Evolutionary conservation across 228 moss, liverwort and hornwort genomes (phyloP).

Genomic region (Sphagnum fallax): DNA sequence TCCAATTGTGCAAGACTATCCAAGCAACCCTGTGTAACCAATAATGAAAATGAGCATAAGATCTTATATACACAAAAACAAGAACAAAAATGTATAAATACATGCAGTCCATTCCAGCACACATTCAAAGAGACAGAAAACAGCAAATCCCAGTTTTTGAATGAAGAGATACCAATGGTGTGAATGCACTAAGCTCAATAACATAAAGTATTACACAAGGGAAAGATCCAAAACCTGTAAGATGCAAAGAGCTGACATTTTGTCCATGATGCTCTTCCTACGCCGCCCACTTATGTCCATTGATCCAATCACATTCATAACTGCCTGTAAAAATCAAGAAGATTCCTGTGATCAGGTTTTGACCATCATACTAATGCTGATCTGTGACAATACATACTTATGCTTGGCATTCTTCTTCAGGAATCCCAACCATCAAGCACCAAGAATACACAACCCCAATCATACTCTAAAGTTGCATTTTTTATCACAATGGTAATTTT

Average conservation of each 20-base stretch:
- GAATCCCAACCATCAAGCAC: too few species aligned
- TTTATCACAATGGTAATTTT: too few species aligned
- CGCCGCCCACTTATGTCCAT: conserved; percentile 51
- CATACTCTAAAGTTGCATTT: too few species aligned
- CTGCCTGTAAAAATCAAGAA: conserved; percentile 32
- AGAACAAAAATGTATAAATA: background rate
- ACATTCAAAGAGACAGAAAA: background rate
- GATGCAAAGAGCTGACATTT: conserved; percentile 87
- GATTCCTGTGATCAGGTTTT: too few species aligned
- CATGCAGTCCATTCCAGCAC: background rate
- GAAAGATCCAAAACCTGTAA: conserved; percentile 46
- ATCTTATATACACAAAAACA: background rate
- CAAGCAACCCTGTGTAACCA: conserved; percentile 13
- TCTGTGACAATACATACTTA: too few species aligned
- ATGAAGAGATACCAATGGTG: background rate
- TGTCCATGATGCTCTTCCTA: conserved; percentile 66
- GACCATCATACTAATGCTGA: too few species aligned
- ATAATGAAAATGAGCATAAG: background rate
- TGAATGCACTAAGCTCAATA: background rate
- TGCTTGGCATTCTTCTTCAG: too few species aligned
- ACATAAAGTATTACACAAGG: background rate
- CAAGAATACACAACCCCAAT: too few species aligned
- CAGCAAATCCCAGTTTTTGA: background rate
- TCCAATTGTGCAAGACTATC: conserved; percentile 12
- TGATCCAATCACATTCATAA: conserved; percentile 52